Base-by-base conservation (phyloP, 768 basidiomycete genomes). In the Leccinum boreale region DNA sequence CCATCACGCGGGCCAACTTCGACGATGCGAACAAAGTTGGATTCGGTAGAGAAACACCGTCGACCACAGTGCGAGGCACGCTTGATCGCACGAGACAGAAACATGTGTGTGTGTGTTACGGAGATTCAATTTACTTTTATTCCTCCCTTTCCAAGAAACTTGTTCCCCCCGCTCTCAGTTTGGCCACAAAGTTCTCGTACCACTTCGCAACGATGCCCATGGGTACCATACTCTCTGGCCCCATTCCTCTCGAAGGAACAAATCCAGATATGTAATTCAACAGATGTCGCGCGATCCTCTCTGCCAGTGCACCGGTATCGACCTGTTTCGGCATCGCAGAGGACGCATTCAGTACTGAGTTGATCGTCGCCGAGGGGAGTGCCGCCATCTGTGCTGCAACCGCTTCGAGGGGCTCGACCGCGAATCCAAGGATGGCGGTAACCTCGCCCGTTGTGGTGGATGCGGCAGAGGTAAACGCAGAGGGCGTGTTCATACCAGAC, bases 1-100 rank as follows among this genome's bases (percentile, higher is more conserved):
- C 94, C 94, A 72, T 98, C 94, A 28, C 94, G 79, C 1, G 94
- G 91, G 1, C 91, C 90, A 4, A 96, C 92, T 73, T 96, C 94
- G 46, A 98, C 89, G 47, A 97, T 89, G 52, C 66, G 72, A 7
- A 71, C 70, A 50, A 62, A 62, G 48, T 69, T 62, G 56, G 67
- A 56, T 31, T 60, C 55, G 10, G 51, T 50, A 12, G 65, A 60
- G 26, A 62, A 50, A 36, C 8, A 23, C 15, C 60, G 58, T 15
- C 28, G 0, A 9, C 31, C 31, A 12, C 11, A 42, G 33, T 31
- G 26, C 1, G 48, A 10, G 2, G 23, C 42, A 19, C n/a, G 51
- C 52, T 47, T 60, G 55, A 58, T 19, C 24, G 36, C 15, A 29
- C 57, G 21, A n/a, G 58, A 50, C 19, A 58, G 36, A 48, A 50